Conservation (phyloP, 2,329 filamentous ascomycete genomes). For the Dissoconium aciculare region DNA sequence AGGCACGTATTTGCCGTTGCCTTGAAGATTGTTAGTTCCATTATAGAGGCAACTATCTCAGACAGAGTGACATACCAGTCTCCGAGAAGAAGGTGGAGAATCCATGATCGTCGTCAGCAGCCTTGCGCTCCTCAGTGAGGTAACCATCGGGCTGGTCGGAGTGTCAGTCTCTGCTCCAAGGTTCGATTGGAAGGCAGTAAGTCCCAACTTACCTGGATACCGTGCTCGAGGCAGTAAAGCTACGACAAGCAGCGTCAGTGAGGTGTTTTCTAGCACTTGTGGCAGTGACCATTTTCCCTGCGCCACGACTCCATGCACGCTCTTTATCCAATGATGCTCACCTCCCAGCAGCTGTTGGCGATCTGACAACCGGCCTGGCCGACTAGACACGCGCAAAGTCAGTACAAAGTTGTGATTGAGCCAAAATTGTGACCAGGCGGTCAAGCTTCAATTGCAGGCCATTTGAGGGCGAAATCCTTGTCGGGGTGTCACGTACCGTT, state of each 20-base stretch:
- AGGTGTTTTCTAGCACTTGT: constrained; percentile 18
- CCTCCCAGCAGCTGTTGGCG: constrained; percentile 99
- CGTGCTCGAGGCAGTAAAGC: constrained; percentile 99
- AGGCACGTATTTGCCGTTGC: constrained; percentile 96
- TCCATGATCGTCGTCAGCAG: constrained; percentile 79
- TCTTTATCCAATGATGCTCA: constrained; percentile 39
- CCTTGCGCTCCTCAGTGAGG: constrained; percentile 96
- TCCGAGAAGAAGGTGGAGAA: constrained; percentile 99
- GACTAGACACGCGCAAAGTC: constrained; percentile 52
- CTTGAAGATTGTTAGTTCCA: constrained; percentile 38
- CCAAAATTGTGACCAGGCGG: constrained; percentile 22
- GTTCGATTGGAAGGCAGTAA: constrained; percentile 2
- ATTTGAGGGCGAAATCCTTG: too few relatives aligned
- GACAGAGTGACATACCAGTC: constrained; percentile 55
- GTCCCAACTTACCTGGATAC: constrained; percentile 74
- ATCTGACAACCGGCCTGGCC: constrained; percentile 99
- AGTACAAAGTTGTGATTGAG: constrained; percentile 26
- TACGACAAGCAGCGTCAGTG: constrained; percentile 28
- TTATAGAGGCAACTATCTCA: constrained; percentile 38
- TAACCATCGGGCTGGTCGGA: constrained; percentile 79
- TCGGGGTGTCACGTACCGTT: constrained; percentile 56
- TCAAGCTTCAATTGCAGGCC: constrained; percentile 24
- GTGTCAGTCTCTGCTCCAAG: constrained; percentile 11
- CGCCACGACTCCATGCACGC: constrained; percentile 6
- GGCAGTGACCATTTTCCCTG: constrained; percentile 10